Evolutionary conservation across 768 basidiomycete genomes (phyloP), one percentile per base, ranked within the genome.

Genomic region (Stropharia rugosoannulata): DNA sequence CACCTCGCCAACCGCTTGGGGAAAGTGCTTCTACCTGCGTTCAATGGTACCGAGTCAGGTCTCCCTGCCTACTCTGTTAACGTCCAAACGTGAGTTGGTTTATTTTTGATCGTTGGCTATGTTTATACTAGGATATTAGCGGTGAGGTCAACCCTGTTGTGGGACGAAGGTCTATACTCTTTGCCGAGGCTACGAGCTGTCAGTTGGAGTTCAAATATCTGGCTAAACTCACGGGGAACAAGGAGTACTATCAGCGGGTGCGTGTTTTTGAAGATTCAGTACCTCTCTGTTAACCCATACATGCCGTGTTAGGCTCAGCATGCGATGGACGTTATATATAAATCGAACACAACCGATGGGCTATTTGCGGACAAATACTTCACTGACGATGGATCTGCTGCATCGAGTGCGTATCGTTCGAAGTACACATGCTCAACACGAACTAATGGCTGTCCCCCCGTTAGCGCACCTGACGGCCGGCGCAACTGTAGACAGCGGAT

Each of bases 141-240:
- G 72, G 70, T 15, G 48, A 74, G 42, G 72, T 59, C 58, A 52
- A 41, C 36, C 8, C 5, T 7, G 16, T 5, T 16, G 7, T 22
- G 11, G 43, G 56, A 13, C 59, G 54, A 38, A 54, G 64, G 57
- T 56, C 47, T 15, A 49, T 63, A 25, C 54, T 75, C 7, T 75
- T 74, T 29, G 70, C 78, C 4, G 78, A 78, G 59, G 68, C 70
- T 4, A 64, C 73, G 8, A 83, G 80, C 41, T 82, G 86, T 57
- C 87, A 89, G 68, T 68, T 90, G 12, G 89, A 91, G 66, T 85
- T 84, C 71, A 87, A 88, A 66, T 90, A 89, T 63, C 75, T 90
- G 1, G 85, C 86, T 0, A 81, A 87, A 58, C 61, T 86, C 27
- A 89, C 87, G 0, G 86, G 86, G 1, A 77, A 82, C 54, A 72